These are phyloP conservation scores for Lentinus polychrous DNA, from an alignment of 1,284 basidiomycete genomes.

Conservation along the genomic window DNA sequence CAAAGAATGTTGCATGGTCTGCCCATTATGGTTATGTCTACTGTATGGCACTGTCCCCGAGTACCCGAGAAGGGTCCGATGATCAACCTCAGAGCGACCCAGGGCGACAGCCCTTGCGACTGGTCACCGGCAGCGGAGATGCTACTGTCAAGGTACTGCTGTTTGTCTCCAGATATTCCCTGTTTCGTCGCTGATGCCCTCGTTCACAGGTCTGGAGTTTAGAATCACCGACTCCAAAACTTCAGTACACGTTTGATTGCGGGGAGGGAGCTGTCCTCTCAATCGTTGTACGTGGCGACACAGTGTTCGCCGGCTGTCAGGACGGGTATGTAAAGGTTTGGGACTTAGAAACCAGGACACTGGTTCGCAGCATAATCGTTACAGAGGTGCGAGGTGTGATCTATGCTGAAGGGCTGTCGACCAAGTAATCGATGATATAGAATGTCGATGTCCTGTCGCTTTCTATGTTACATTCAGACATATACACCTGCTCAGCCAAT, in stretches of 20 bases:
- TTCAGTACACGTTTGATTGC: conserved; percentile 59
- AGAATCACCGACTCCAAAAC: conserved; percentile 33
- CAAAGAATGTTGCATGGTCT: conserved; percentile 70
- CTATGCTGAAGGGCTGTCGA: background rate
- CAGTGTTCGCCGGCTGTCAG: conserved; percentile 89
- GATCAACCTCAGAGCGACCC: conserved; percentile 20
- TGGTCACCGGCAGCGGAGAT: conserved; percentile 85
- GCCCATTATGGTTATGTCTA: conserved; percentile 96
- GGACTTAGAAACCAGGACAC: conserved; percentile 84
- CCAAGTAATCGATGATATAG: conserved; percentile 26
- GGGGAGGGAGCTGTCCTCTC: conserved; percentile 73
- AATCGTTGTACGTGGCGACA: conserved; percentile 68
- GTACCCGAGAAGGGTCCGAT: conserved; percentile 30
- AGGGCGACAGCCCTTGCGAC: conserved; percentile 32
- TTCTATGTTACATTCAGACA: conserved; percentile 65
- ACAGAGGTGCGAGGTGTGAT: conserved; percentile 62
- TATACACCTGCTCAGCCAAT: conserved; percentile 81
- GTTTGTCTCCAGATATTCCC: background rate
- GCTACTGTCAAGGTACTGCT: conserved; percentile 72
- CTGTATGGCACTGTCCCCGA: conserved; percentile 64
- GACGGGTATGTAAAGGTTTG: conserved; percentile 90
- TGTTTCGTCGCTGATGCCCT: background rate
- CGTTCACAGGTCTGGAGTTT: conserved; percentile 68
- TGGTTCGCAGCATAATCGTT: conserved; percentile 81
- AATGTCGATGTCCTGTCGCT: conserved; percentile 76